Evolutionary conservation across 1,139 yeast species (phyloP).

Genomic region (Hemisphaericaspora xylofermentans): DNA sequence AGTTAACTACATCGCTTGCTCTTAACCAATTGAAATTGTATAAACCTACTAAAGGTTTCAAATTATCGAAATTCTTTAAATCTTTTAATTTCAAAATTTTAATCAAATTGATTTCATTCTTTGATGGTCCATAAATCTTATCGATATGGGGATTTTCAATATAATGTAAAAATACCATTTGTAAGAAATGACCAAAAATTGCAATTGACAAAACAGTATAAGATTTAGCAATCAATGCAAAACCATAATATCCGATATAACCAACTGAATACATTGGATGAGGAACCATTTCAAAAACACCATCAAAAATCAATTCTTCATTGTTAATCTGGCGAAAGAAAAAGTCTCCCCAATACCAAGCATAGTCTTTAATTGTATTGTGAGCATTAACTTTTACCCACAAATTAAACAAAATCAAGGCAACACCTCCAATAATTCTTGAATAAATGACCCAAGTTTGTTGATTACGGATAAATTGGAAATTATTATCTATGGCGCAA

Average conservation of each 20-base stretch:
- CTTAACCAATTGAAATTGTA: conserved; percentile 68
- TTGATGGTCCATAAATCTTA: conserved; percentile 63
- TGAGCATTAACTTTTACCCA: conserved; percentile 93
- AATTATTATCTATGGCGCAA: conserved; percentile 45
- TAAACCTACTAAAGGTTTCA: conserved; percentile 62
- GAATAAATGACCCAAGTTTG: conserved; percentile 34
- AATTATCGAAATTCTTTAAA: conserved; percentile 45
- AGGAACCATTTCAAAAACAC: conserved; percentile 88
- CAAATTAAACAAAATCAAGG: conserved; percentile 65
- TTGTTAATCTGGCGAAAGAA: conserved; percentile 77
- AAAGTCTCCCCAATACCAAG: conserved; percentile 97
- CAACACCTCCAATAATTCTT: conserved; percentile 43
- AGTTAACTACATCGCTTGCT: conserved; percentile 61
- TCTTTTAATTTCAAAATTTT: conserved; percentile 43
- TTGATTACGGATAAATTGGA: conserved; percentile 42
- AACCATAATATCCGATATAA: conserved; percentile 84
- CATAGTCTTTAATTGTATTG: conserved; percentile 84
- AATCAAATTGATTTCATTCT: conserved; percentile 36
- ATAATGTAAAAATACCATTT: conserved; percentile 71
- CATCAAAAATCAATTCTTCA: conserved; percentile 79
- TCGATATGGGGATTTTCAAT: conserved; percentile 91
- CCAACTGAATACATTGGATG: conserved; percentile 95
- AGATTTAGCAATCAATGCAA: conserved; percentile 75
- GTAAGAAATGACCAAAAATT: conserved; percentile 73
- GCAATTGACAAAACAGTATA: conserved; percentile 73